A percentile compares a stretch with the other conserved stretches of the same genome.
These are phyloP conservation scores for Sugiyamaella sp. DNA, from an alignment of 1,139 yeast genomes.

Conservation along the genomic window DNA sequence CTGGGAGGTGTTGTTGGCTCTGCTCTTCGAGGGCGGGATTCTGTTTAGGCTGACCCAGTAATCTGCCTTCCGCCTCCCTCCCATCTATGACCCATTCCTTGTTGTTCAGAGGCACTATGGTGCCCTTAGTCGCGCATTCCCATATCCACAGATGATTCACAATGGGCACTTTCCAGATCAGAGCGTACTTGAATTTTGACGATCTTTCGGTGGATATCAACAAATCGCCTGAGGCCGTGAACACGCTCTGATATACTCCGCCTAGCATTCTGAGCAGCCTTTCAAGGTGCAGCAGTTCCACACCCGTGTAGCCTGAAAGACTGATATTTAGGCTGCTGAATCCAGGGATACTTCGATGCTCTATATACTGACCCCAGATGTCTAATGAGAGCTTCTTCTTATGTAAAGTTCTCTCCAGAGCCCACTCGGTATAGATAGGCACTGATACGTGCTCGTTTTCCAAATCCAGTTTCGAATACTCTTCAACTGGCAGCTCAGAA, in stretches of 20 bases:
- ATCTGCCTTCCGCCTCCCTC: constrained; percentile 19
- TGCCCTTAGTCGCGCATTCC: constrained; percentile 44
- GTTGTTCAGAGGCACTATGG: constrained; percentile 36
- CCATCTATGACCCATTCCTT: constrained; percentile 51
- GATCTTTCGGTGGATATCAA: constrained; percentile 60
- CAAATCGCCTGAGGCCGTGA: constrained; percentile 62
- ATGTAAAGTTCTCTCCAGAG: constrained; percentile 74
- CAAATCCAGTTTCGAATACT: constrained; percentile 2
- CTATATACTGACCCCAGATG: constrained; percentile 72
- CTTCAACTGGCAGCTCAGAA: constrained; percentile 29
- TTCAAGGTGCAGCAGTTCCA: constrained; percentile 74
- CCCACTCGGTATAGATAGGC: constrained; percentile 67
- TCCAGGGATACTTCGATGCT: constrained; percentile 45
- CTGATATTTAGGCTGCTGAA: constrained; percentile 53
- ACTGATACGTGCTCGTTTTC: background rate
- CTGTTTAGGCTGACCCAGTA: constrained; percentile 9
- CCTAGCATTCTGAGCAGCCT: constrained; percentile 55
- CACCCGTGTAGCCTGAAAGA: constrained; percentile 81
- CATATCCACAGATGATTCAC: constrained; percentile 57
- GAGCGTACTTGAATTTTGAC: constrained; percentile 52
- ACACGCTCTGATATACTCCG: constrained; percentile 53
- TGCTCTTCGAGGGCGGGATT: constrained; percentile 1
- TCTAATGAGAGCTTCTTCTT: constrained; percentile 60
- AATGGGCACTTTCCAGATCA: constrained; percentile 59
- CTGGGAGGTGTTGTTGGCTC: too few species aligned